Evolutionary conservation across 169 alveolate species (phyloP), one percentile per base, ranked within the genome.

Genomic region (Plasmodium adleri): DNA sequence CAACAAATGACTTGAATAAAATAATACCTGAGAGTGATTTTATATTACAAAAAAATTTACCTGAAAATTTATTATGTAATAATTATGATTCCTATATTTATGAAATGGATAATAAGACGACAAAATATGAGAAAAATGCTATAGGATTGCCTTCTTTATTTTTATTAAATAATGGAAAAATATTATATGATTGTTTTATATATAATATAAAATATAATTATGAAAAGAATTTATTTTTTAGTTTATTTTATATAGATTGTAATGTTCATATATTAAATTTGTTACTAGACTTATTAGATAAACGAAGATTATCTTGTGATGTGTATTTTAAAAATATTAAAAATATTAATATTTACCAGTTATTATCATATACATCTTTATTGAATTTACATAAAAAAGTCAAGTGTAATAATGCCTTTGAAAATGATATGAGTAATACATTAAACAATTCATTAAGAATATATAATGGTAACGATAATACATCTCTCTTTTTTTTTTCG

Each of bases 81-180:
- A 58, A 32, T n/a, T 47, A 28, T 78, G 89, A 52, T 52, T n/a
- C 54, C 20, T 43, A n/a, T 50, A 39, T 39, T 24, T 66, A 78
- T 54, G 60, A 63, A 49, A 52, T 78, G 22, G 49, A 47, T 43
- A 56, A 58, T 70, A 39, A 50, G 50, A 66, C 10, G 26, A 43
- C 49, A 78, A 59, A 78, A 22, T 15, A 78, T 59, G 67, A 78
- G 67, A 66, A 78, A 78, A 50, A 39, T 47, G 54, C 56, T 4
- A 9, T 26, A 32, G 89, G 89, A 6, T 59, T 78, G 26, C 89
- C 89, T 52, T 78, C 89, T 67, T 58, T 94, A 68, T 94, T 94
- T 63, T 74, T 94, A 15, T 85, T 89, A 50, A 87, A 94, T 24
- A 88, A 88, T 87, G 96, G 96, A 47, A 88, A 89, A 60, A 92